A percentile compares a stretch with the other conserved stretches of the same genome.
phyloP scores from a whole-genome alignment of 1,139 yeast species.

The Trichomonascaceae sp. region DNA sequence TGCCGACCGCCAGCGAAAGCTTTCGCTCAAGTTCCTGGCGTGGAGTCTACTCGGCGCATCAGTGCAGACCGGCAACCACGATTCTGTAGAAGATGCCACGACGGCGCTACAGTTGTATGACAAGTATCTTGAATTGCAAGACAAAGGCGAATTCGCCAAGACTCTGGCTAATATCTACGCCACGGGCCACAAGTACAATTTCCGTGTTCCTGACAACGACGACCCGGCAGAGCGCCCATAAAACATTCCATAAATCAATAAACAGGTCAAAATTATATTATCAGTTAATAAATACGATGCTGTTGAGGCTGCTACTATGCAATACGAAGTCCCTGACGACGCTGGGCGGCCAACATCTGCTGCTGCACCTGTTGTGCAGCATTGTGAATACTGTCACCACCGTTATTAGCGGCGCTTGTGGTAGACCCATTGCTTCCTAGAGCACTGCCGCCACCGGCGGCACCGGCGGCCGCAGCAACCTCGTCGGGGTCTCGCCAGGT shows the following conservation, averaged over 20 bases:
- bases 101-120: constrained; percentile 73
- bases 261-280: too few relatives aligned
- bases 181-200: constrained; percentile 56
- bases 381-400: constrained; percentile 4
- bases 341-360: constrained; percentile 7
- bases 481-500: not conserved
- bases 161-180: constrained; percentile 54
- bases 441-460: not conserved
- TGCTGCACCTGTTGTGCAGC: constrained; percentile 11
- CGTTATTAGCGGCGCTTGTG: not conserved
- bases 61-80: constrained; percentile 90
- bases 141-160: constrained; percentile 45
- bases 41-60: constrained; percentile 60
- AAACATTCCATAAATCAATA: not conserved
- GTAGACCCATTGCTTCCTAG: not conserved
- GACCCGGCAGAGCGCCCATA: not conserved
- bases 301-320: not conserved
- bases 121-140: constrained; percentile 50
- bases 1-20: constrained; percentile 55
- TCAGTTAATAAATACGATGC: too few relatives aligned
- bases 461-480: not conserved
- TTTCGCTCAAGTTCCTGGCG: constrained; percentile 82
- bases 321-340: constrained; percentile 9
- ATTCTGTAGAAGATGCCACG: constrained; percentile 90
- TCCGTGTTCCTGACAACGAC: constrained; percentile 12